phyloP scores from a whole-genome alignment of 2,329 filamentous ascomycete genomes.

The Cladophialophora yegresii region DNA sequence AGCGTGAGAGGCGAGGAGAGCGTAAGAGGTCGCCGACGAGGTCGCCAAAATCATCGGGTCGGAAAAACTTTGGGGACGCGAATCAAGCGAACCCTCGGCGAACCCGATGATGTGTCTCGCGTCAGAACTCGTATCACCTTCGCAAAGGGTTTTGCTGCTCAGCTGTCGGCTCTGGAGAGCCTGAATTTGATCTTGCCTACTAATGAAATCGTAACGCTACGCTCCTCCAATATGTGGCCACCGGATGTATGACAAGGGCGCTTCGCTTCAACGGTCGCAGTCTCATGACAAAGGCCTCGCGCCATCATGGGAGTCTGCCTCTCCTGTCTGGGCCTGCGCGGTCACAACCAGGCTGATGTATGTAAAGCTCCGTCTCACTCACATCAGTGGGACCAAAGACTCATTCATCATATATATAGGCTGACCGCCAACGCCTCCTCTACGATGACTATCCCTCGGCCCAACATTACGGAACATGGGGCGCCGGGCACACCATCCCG shows the following conservation, averaged over 20 bases:
- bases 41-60: neutral
- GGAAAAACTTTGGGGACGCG: neutral
- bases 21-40: too few relatives aligned
- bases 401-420: slow-evolving; percentile 12
- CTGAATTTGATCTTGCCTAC: neutral
- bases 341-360: slow-evolving; percentile 30
- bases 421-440: slow-evolving; percentile 35
- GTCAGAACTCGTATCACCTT: neutral
- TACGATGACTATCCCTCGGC: slow-evolving; percentile 31
- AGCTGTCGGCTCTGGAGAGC: neutral
- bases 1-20: neutral
- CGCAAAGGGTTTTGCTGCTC: too few relatives aligned
- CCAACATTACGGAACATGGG: slow-evolving; percentile 35
- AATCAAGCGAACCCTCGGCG: neutral
- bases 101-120: slow-evolving; percentile 1
- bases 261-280: neutral
- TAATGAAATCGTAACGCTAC: neutral
- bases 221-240: neutral
- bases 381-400: too few relatives aligned
- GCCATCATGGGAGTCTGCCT: slow-evolving; percentile 36
- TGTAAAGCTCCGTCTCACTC: slow-evolving; percentile 3
- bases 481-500: slow-evolving; percentile 19
- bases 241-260: slow-evolving; percentile 1
- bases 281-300: slow-evolving; percentile 11
- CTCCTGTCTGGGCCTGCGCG: slow-evolving; percentile 35